These are phyloP conservation scores for Amphicarpaea edgeworthii DNA, from an alignment of 306 rosid species.

Conservation along the genomic window DNA sequence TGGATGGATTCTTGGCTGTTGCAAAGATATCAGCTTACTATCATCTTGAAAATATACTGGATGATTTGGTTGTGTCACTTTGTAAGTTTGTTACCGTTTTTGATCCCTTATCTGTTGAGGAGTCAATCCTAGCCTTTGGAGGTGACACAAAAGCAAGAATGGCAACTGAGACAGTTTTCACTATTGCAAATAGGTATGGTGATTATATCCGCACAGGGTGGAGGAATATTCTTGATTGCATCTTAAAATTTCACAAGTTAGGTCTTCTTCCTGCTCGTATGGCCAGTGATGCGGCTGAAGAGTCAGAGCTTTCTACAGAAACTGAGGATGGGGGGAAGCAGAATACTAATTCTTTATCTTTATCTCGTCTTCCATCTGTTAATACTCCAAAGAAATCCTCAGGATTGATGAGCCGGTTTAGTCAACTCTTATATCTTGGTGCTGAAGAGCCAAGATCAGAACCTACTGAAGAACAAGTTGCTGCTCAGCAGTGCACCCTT, in stretches of 20 bases:
- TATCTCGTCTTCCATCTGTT: constrained; percentile 65
- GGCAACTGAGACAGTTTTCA: constrained; percentile 93
- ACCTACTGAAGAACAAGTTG: constrained; percentile 88
- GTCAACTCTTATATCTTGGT: constrained; percentile 93
- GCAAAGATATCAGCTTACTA: constrained; percentile 90
- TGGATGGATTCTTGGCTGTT: constrained; percentile 90
- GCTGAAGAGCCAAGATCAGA: constrained; percentile 86
- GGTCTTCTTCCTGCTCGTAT: constrained; percentile 92
- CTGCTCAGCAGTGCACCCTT: constrained; percentile 85
- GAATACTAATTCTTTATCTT: constrained; percentile 65
- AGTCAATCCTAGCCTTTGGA: constrained; percentile 83
- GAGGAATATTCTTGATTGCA: constrained; percentile 95
- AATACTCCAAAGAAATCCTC: constrained; percentile 87
- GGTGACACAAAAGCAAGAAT: constrained; percentile 89
- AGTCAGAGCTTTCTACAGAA: constrained; percentile 76
- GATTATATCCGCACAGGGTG: constrained; percentile 90
- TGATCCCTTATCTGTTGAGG: constrained; percentile 78
- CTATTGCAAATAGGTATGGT: constrained; percentile 90
- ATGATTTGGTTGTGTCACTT: constrained; percentile 93
- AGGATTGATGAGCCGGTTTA: constrained; percentile 92
- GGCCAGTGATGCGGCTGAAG: constrained; percentile 91
- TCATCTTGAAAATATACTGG: constrained; percentile 92
- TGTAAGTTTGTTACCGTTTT: constrained; percentile 87
- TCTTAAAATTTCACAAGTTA: constrained; percentile 83
- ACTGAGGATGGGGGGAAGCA: constrained; percentile 71